Evolutionary conservation across 1,284 basidiomycete genomes (phyloP), one percentile per base, ranked within the genome.

Genomic region (Pseudozyma sp.): DNA sequence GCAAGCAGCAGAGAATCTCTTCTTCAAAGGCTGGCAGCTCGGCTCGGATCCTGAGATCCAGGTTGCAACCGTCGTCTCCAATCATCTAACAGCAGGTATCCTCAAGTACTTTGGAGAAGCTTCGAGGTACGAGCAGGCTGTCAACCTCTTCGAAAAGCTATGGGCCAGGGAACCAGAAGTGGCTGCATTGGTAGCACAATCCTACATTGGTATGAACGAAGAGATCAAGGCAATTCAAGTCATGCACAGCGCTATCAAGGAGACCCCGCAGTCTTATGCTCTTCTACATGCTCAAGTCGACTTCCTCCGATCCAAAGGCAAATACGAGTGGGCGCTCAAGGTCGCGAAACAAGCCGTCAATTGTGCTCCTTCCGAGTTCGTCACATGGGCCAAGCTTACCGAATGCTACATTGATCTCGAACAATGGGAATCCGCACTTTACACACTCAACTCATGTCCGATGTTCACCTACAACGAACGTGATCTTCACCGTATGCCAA

Each of bases 401-500:
- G 94, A 97, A 77, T 88, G 95, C 68, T 97, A 96, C 85, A 95
- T 97, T 58, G 94, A 97, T 67, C 86, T 94, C 52, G 91, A 90
- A 13, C 90, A 95, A 84, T 98, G 90, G 85, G 93, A 97, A 81
- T 79, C 78, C 88, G 94, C 96, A 0, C 87, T 99, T 13, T 88
- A 98, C 43, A 98, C 96, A 1, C 90, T 99, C 67, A 99, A 99
- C 85, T 98, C 96, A 42, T 99, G 97, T 87, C 96, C 96, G 0
- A 99, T 99, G 96, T 99, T 99, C 86, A 98, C 96, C 1, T 99
- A 93, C 87, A 97, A 97, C 84, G 96, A 97, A 59, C 91, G 95
- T 16, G 97, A 99, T 85, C 88, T 92, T 11, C 97, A 99, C 85
- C 90, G 95, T 8, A 91, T 91, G 86, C 90, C 97, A 7, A 89